Evolutionary conservation across 148 eudicot genomes (phyloP).

Genomic region (Diospyros lotus): DNA sequence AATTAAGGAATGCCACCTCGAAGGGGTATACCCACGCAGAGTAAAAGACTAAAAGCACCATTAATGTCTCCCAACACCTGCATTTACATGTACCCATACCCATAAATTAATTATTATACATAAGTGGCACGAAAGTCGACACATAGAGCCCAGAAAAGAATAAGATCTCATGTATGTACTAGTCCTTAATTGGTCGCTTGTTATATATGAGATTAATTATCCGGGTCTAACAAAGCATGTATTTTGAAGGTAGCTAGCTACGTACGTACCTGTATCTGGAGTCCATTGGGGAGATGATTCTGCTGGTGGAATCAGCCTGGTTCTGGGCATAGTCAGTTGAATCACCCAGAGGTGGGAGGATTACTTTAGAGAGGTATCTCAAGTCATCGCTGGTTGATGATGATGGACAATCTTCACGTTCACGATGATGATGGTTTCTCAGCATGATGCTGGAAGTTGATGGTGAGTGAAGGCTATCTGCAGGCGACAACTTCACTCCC

Average conservation of each 20-base stretch:
- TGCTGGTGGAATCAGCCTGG: slow-evolving; percentile 14
- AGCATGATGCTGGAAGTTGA: neutral
- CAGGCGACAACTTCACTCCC: neutral
- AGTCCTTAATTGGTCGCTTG: neutral
- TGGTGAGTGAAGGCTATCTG: neutral
- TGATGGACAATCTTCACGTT: slow-evolving; percentile 11
- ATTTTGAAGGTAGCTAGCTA: too few relatives aligned
- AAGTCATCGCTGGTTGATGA: slow-evolving; percentile 20
- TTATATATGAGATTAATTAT: too few relatives aligned
- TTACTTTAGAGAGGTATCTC: slow-evolving; percentile 40
- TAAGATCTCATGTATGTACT: neutral
- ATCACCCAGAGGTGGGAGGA: slow-evolving; percentile 49
- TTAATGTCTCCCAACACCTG: slow-evolving; percentile 83
- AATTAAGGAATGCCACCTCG: slow-evolving; percentile 64
- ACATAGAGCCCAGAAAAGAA: too few relatives aligned
- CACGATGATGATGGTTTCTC: slow-evolving; percentile 1
- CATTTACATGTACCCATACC: too few relatives aligned
- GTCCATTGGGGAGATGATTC: slow-evolving; percentile 44
- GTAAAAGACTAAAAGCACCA: slow-evolving; percentile 67
- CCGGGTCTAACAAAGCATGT: too few relatives aligned
- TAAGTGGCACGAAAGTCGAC: neutral
- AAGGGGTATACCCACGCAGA: slow-evolving; percentile 82
- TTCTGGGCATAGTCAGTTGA: slow-evolving; percentile 21
- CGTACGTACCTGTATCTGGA: slow-evolving; percentile 56
- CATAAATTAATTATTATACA: neutral